Evolutionary conservation across 2,329 filamentous ascomycete species (phyloP), one percentile per base, ranked within the genome.

Genomic region (Drechslerella coelobrocha): DNA sequence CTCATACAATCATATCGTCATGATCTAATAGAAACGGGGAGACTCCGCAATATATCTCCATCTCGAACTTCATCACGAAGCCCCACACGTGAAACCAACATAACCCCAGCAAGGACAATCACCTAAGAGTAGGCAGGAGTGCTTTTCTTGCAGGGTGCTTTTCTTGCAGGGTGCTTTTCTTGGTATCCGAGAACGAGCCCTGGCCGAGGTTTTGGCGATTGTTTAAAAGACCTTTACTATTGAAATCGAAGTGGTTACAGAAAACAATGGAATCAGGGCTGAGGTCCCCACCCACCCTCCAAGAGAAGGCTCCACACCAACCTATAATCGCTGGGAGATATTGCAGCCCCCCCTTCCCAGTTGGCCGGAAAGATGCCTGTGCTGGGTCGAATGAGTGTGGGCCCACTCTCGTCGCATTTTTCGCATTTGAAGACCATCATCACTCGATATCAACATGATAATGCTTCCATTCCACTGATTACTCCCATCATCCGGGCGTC

Each of bases 381-480:
- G n/a, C n/a, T n/a, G n/a, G n/a, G n/a, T n/a, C n/a, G 23, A 48
- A 27, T 12, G 14, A 27, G 39, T 12, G 59, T 71, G 66, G 59
- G 59, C 37, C 53, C 56, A 71, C 26, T 50, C 31, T 71, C 47
- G 48, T 63, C 34, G 26, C 29, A 71, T 55, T 71, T 39, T 45
- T 63, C 34, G 26, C 29, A 71, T 55, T 54, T 39, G 19, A 45
- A 60, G 34, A n/a, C 54, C 59, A 63, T 27, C 23, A 54, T 71
- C 66, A 60, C 45, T 71, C 55, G 66, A 71, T 71, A 54, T 60
- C 41, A 50, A 57, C 66, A 57, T 63, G 66, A 63, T 31, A 23
- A 39, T 60, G 27, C n/a, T 43, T 26, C 43, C 37, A 62, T 53
- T 69, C 31, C 37, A 45, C 24, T 34, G n/a, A 29, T 51, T 47